These are phyloP conservation scores for Incumbomyces lentus DNA, from an alignment of 2,329 filamentous ascomycete species.

Conservation along the genomic window DNA sequence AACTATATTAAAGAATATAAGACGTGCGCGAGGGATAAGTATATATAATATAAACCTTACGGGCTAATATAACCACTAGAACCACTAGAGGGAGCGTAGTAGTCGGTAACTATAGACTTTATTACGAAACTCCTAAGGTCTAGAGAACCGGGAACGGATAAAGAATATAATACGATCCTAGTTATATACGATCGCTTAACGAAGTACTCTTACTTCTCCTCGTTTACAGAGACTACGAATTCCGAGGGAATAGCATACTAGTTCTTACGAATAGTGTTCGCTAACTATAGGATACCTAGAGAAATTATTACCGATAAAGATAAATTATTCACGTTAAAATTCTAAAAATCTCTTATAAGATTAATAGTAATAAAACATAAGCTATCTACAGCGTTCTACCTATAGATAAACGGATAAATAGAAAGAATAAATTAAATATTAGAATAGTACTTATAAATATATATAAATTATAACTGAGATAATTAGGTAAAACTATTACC, in stretches of 20 bases:
- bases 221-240: neutral
- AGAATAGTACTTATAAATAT: constrained; percentile 3
- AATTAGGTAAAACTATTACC: constrained; percentile 6
- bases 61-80: constrained; percentile 6
- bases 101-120: constrained; percentile 11
- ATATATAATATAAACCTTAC: constrained; percentile 11
- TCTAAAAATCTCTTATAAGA: constrained; percentile 3
- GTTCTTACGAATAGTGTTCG: constrained; percentile 7
- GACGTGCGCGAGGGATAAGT: constrained; percentile 7
- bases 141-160: neutral
- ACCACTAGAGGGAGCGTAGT: constrained; percentile 19
- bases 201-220: constrained; percentile 4
- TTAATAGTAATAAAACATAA: constrained; percentile 7
- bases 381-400: too few relatives aligned
- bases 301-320: constrained; percentile 3
- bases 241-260: constrained; percentile 1
- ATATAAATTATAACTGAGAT: constrained; percentile 4
- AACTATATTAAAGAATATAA: constrained; percentile 9
- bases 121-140: constrained; percentile 3
- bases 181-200: neutral
- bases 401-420: constrained; percentile 1
- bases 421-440: constrained; percentile 5
- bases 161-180: constrained; percentile 1
- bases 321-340: constrained; percentile 4
- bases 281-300: constrained; percentile 2